These are phyloP conservation scores for Paraconiothyrium brasiliense DNA, from an alignment of 2,329 filamentous ascomycete species.

Conservation along the genomic window DNA sequence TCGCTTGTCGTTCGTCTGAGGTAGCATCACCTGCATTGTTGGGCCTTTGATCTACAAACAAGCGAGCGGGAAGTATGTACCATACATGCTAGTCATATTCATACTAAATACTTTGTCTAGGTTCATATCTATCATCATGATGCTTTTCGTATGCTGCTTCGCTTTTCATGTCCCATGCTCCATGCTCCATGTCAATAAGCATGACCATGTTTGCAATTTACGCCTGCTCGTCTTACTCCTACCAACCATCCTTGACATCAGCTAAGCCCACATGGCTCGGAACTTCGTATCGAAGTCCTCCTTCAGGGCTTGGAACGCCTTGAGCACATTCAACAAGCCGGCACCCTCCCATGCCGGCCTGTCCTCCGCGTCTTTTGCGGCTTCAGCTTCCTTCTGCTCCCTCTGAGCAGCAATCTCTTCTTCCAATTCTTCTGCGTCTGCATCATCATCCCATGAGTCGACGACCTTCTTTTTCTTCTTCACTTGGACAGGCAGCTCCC, in stretches of 20 bases:
- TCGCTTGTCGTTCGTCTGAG: no score
- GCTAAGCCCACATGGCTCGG: constrained; percentile 66
- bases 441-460: constrained; percentile 53
- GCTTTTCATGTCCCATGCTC: neutral
- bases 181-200: neutral
- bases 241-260: neutral
- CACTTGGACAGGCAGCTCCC: constrained; percentile 40
- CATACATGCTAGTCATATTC: neutral
- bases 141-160: constrained; percentile 8
- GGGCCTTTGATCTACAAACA: no score
- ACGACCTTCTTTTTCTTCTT: constrained; percentile 54
- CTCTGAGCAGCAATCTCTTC: constrained; percentile 41
- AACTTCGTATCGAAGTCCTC: constrained; percentile 72
- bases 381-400: constrained; percentile 36
- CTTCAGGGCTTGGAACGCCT: constrained; percentile 66
- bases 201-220: neutral
- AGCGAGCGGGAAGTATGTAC: neutral
- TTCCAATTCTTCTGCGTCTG: constrained; percentile 48
- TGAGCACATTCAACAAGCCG: constrained; percentile 65
- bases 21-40: no score
- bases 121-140: constrained; percentile 8
- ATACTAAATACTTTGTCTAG: neutral
- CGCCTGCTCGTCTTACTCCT: neutral
- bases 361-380: constrained; percentile 29
- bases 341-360: constrained; percentile 54